A percentile compares a stretch with the other conserved stretches of the same genome.
phyloP scores from a whole-genome alignment of 768 basidiomycete genomes.

The Cyclocybe aegerita region DNA sequence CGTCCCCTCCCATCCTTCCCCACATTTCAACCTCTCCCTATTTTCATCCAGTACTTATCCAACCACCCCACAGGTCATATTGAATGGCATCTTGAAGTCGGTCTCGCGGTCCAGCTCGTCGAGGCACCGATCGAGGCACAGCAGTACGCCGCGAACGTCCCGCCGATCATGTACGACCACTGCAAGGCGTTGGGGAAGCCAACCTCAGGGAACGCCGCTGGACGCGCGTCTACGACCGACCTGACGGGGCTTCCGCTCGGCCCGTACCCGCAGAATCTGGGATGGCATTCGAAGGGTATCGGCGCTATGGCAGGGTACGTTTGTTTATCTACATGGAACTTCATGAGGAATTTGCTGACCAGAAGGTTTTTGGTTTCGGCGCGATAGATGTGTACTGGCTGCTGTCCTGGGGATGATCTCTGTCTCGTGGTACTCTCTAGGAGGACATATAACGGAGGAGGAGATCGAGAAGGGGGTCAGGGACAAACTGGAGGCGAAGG shows the following conservation, averaged over 20 bases:
- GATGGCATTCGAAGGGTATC: conserved; percentile 74
- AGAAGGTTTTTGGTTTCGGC: conserved; percentile 4
- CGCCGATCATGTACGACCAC: conserved; percentile 65
- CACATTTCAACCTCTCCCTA: too few species aligned
- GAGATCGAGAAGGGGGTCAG: conserved; percentile 77
- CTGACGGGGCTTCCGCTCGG: conserved; percentile 63
- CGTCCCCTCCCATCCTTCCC: conserved; percentile 21
- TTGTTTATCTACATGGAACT: neutral
- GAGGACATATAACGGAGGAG: conserved; percentile 71
- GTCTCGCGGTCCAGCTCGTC: conserved; percentile 83
- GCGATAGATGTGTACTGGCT: conserved; percentile 70
- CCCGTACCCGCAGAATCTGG: conserved; percentile 70
- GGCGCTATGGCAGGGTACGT: conserved; percentile 72
- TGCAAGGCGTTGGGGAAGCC: conserved; percentile 63
- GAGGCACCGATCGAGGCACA: conserved; percentile 78
- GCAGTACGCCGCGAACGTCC: conserved; percentile 46
- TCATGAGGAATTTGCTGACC: conserved; percentile 12
- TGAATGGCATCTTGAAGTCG: conserved; percentile 83
- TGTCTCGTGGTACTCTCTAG: conserved; percentile 85
- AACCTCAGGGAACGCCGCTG: conserved; percentile 84
- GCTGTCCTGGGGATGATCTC: conserved; percentile 81
- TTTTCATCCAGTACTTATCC: too few species aligned
- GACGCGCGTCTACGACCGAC: conserved; percentile 67
- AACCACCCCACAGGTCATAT: conserved; percentile 58
- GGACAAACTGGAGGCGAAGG: conserved; percentile 57